phyloP scores from a whole-genome alignment of 192 early-diverging fungal genomes.

The Coemansia nantahalensis region DNA sequence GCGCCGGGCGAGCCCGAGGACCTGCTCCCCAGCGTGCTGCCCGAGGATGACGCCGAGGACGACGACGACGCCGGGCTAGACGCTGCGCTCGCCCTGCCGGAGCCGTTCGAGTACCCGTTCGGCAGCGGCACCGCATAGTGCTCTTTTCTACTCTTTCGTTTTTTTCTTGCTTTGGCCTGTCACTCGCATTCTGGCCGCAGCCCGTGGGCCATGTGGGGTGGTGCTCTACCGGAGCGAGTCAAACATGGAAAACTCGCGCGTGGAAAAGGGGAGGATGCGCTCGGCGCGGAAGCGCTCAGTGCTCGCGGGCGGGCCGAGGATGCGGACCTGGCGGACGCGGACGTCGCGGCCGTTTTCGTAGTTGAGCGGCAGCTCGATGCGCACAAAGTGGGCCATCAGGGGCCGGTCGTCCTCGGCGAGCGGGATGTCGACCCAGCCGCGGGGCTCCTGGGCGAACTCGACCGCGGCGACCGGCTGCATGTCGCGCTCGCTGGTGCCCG shows the following conservation, averaged over 20 bases:
- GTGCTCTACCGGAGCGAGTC: conserved; percentile 28
- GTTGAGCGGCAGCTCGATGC: conserved; percentile 37
- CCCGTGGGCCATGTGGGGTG: too few relatives aligned
- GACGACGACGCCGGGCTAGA: conserved; percentile 17
- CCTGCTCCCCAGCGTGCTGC: conserved; percentile 63
- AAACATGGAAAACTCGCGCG: conserved; percentile 39
- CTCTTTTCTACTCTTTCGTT: neutral
- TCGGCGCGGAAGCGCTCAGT: conserved; percentile 27
- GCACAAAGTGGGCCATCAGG: conserved; percentile 33
- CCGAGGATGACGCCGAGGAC: conserved; percentile 18
- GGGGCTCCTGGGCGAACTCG: conserved; percentile 19
- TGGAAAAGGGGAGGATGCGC: conserved; percentile 29
- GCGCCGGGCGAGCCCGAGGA: conserved; percentile 77
- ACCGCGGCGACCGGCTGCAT: conserved; percentile 23
- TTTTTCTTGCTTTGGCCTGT: too few relatives aligned
- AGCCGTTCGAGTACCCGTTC: conserved; percentile 84
- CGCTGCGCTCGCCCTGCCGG: conserved; percentile 59
- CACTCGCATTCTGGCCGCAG: neutral
- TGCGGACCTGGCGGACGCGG: conserved; percentile 25
- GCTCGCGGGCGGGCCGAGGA: conserved; percentile 29
- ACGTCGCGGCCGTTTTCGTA: conserved; percentile 47
- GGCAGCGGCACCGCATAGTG: conserved; percentile 38
- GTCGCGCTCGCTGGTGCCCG: conserved; percentile 30
- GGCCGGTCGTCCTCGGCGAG: conserved; percentile 13
- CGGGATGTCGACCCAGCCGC: conserved; percentile 30